phyloP scores from a whole-genome alignment of 345 rosid species.

The Eucalyptus shirleyi region DNA sequence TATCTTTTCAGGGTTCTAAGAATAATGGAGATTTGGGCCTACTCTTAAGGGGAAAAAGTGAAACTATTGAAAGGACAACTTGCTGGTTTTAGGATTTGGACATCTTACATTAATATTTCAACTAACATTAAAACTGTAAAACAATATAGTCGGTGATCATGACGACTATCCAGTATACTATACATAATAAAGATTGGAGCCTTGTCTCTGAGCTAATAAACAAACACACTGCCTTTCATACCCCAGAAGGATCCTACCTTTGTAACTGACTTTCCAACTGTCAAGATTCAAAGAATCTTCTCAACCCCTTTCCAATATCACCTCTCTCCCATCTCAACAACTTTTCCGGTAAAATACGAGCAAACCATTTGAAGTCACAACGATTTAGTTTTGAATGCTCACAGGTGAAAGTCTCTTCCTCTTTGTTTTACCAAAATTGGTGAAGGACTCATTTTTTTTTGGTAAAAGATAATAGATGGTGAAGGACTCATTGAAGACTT shows the following conservation, averaged over 20 bases:
- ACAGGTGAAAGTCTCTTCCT: not conserved
- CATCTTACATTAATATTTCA: not conserved
- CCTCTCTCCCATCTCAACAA: not conserved
- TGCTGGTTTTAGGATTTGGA: not conserved
- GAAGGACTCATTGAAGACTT: not conserved
- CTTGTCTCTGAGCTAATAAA: not conserved
- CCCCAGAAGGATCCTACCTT: not conserved
- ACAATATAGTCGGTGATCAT: not conserved
- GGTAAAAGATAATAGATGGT: no score
- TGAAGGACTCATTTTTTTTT: not conserved
- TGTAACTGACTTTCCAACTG: not conserved
- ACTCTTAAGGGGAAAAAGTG: not conserved
- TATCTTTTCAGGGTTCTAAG: not conserved
- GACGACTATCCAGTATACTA: not conserved
- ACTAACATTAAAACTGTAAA: not conserved
- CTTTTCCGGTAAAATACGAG: not conserved
- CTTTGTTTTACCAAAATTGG: not conserved
- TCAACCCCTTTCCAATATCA: not conserved
- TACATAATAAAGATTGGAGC: not conserved
- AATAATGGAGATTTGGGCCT: not conserved
- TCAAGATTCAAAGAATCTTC: not conserved
- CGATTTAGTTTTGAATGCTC: not conserved
- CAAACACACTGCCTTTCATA: not conserved
- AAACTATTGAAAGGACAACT: not conserved
- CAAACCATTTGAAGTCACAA: not conserved